Evolutionary conservation across 352 stramenopile species (phyloP), one percentile per base, ranked within the genome.

Genomic region (Globisporangium lucens): DNA sequence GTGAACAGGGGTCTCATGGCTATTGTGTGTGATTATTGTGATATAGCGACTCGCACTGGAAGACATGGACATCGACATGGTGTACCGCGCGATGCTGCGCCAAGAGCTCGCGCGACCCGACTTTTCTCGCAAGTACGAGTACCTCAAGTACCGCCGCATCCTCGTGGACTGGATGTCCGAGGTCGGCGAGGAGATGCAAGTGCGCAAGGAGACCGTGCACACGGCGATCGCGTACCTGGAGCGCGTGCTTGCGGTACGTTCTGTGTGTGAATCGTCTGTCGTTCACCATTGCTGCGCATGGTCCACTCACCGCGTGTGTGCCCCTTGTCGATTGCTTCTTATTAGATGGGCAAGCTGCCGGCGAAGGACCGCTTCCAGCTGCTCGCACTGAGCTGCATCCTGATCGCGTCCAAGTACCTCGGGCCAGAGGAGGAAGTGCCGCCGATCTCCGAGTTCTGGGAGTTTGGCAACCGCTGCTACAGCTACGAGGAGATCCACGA

Each of bases 151-250:
- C 65, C 83, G 87, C 20, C 84, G 84, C 47, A 83, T 93, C 57
- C 74, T 94, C 24, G 83, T 94, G 46, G 86, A 96, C 63, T 96
- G 88, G 88, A 96, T 93, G 79, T 77, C 74, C 20, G 88, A 96
- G 60, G 86, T 94, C 33, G 88, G 87, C 67, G 88, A 96, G 63
- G 85, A 94, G 68, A 77, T 96, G 68, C 78, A 90, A 29, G 86
- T 96, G 72, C 83, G 84, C 63, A 94, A 96, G 71, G 80, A 80
- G 43, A 89, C 88, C 13, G 77, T 94, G 17, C 86, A 96, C 68
- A 83, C 83, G 0, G 88, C 83, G 2, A 88, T 96, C 59, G 82
- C 82, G 46, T 93, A 94, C 58, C 71, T 96, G n/a, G 88, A 96
- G 66, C 87, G 85, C 57, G 58, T 91, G 52, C 72, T 96, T 46